phyloP scores from a whole-genome alignment of 1,284 basidiomycete species.

The Fistulina hepatica region DNA sequence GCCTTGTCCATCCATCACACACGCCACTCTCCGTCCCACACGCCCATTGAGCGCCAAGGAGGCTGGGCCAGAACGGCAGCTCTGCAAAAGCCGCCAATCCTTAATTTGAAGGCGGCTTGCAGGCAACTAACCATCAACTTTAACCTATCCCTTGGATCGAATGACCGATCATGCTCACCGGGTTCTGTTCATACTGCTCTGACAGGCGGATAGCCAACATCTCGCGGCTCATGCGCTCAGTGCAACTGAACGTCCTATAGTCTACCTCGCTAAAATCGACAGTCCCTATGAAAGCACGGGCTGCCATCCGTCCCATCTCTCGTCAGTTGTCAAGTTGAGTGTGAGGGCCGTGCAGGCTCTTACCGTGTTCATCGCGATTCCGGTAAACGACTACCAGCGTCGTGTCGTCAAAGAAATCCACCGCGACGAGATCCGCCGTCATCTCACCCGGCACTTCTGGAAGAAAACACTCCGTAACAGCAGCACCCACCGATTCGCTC shows the following conservation, averaged over 20 bases:
- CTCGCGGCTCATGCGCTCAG: constrained; percentile 43
- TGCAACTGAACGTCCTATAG: constrained; percentile 38
- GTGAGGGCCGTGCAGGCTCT: too few relatives aligned
- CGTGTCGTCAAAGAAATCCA: constrained; percentile 69
- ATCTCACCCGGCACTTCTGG: constrained; percentile 27
- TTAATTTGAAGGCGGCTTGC: constrained; percentile 42
- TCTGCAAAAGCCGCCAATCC: constrained; percentile 43
- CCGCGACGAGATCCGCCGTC: constrained; percentile 45
- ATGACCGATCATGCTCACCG: too few relatives aligned
- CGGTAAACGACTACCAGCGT: constrained; percentile 50
- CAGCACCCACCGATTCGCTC: constrained; percentile 31
- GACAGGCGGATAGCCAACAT: constrained; percentile 48
- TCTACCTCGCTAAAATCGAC: constrained; percentile 45
- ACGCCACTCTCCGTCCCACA: constrained; percentile 59
- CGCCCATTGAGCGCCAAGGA: constrained; percentile 64
- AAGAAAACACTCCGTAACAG: constrained; percentile 33
- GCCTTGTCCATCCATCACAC: constrained; percentile 55
- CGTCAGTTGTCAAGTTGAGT: too few relatives aligned
- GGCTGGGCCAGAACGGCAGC: constrained; percentile 39
- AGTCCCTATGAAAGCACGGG: constrained; percentile 30
- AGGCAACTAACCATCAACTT: too few relatives aligned
- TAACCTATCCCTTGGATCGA: too few relatives aligned
- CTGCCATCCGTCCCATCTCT: constrained; percentile 16
- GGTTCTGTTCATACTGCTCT: constrained; percentile 41
- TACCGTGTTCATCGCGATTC: constrained; percentile 32